phyloP scores from a whole-genome alignment of 106 monocot genomes.

The Dactylorhiza incarnata region DNA sequence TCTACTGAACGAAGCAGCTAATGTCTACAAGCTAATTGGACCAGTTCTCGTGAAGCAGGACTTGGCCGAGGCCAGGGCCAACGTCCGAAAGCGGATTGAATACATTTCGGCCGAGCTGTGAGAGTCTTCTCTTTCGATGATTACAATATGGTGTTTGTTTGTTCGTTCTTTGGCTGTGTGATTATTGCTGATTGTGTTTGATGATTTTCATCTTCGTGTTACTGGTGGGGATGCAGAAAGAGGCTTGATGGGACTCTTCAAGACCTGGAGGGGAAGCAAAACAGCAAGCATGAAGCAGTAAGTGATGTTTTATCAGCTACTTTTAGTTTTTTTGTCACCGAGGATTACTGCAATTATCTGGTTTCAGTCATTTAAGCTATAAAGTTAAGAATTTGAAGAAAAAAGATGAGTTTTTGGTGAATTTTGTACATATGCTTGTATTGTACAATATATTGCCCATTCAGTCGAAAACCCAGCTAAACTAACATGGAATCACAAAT shows the following conservation, averaged over 20 bases:
- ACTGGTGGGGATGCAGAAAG: constrained; percentile 36
- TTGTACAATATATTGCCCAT: too few species aligned
- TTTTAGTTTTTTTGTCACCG: neutral
- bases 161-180: neutral
- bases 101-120: constrained; percentile 89
- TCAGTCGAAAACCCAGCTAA: too few species aligned
- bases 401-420: too few species aligned
- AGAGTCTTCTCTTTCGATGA: neutral
- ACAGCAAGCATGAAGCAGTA: constrained; percentile 75
- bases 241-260: constrained; percentile 63
- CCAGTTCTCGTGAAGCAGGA: constrained; percentile 96
- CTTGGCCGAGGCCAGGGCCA: constrained; percentile 85
- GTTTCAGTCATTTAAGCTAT: too few species aligned
- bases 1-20: constrained; percentile 58
- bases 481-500: too few species aligned
- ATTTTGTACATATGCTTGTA: too few species aligned
- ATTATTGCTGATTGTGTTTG: constrained; percentile 1
- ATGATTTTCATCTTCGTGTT: neutral
- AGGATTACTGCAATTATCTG: neutral
- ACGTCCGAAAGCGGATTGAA: constrained; percentile 82
- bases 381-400: too few species aligned
- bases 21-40: constrained; percentile 91
- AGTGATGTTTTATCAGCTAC: constrained; percentile 13
- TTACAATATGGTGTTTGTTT: neutral
- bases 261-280: constrained; percentile 79